These are phyloP conservation scores for Hymenotorrendiella dingleyae DNA, from an alignment of 2,329 filamentous ascomycete species.

Conservation along the genomic window DNA sequence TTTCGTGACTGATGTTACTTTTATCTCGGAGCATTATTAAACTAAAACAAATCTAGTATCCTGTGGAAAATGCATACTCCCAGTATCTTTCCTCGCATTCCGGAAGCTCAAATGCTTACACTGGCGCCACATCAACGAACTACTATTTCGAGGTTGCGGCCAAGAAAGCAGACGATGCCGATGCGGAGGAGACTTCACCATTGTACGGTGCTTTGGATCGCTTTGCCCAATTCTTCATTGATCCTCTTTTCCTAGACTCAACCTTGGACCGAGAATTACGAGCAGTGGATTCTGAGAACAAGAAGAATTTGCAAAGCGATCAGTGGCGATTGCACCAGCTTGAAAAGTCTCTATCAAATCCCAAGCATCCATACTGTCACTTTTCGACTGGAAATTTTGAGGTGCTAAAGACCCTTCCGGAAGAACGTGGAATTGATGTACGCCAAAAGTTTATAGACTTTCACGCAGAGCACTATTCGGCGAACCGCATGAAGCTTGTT, in stretches of 20 bases:
- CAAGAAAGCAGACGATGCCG: constrained; percentile 64
- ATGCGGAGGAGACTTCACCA: constrained; percentile 52
- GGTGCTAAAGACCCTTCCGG: constrained; percentile 62
- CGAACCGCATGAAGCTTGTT: constrained; percentile 69
- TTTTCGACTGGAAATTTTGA: constrained; percentile 70
- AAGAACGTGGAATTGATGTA: constrained; percentile 61
- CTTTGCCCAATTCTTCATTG: constrained; percentile 71
- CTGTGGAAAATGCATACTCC: constrained; percentile 91
- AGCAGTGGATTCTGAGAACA: constrained; percentile 73
- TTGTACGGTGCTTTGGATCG: constrained; percentile 67
- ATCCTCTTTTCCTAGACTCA: constrained; percentile 63
- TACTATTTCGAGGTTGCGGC: constrained; percentile 96
- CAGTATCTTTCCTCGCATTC: constrained; percentile 87
- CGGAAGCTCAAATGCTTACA: constrained; percentile 92
- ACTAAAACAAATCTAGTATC: constrained; percentile 52
- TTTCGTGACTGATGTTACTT: no score
- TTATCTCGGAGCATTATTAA: no score
- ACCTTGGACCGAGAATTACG: constrained; percentile 65
- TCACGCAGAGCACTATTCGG: constrained; percentile 66
- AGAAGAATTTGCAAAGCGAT: constrained; percentile 73
- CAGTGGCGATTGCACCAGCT: constrained; percentile 66
- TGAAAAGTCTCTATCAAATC: constrained; percentile 63
- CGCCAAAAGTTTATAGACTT: constrained; percentile 69
- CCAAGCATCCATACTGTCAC: constrained; percentile 64
- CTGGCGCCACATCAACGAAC: constrained; percentile 87